Percentiles rank a stretch among this genome's conserved stretches.
phyloP scores from a whole-genome alignment of 768 basidiomycete species.

The Podaxis pistillaris region DNA sequence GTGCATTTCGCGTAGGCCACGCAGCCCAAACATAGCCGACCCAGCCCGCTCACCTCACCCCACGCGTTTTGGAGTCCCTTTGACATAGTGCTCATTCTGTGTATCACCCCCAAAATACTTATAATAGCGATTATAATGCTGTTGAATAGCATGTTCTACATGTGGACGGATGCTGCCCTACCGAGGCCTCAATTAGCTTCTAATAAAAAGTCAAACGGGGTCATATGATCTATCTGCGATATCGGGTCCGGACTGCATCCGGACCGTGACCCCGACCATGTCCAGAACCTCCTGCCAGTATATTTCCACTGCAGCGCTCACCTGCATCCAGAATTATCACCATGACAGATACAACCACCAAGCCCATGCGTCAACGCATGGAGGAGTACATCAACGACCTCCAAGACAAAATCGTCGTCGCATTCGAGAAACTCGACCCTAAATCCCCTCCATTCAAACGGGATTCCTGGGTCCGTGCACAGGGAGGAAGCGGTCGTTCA shows the following conservation, averaged over 20 bases:
- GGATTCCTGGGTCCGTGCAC: conserved; percentile 72
- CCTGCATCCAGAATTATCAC: not conserved
- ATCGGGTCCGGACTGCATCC: not conserved
- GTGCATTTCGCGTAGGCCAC: no score
- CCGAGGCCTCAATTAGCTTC: no score
- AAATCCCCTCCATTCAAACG: conserved; percentile 70
- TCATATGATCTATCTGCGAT: no score
- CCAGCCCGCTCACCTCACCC: no score
- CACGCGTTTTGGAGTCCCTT: no score
- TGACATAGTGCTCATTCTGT: no score
- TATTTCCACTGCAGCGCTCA: not conserved
- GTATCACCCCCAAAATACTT: no score
- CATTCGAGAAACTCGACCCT: conserved; percentile 80
- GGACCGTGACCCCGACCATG: not conserved
- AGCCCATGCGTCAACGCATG: conserved; percentile 74
- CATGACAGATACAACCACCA: conserved; percentile 20
- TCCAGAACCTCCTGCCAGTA: not conserved
- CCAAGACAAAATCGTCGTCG: conserved; percentile 75
- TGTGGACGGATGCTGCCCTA: no score
- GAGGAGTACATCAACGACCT: conserved; percentile 73
- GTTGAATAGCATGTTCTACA: no score
- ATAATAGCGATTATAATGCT: no score
- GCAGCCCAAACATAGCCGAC: no score
- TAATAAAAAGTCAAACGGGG: no score
- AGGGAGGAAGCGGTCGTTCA: conserved; percentile 77